Conservation (phyloP, 1,284 basidiomycete species). For the Spongiforma sp. region DNA sequence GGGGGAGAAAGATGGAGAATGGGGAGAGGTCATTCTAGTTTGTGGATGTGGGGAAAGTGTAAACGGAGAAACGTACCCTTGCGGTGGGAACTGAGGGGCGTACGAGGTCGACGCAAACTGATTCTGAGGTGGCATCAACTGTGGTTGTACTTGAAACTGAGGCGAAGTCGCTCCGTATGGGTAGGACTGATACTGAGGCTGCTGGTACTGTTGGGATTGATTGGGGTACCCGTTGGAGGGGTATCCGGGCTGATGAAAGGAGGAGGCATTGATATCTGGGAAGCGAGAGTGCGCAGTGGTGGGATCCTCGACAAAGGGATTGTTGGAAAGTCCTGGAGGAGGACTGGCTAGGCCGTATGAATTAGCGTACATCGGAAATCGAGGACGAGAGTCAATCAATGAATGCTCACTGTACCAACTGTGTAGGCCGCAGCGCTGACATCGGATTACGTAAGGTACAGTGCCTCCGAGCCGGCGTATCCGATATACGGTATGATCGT, state of each 20-base stretch:
- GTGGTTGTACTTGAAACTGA: slow-evolving; percentile 22
- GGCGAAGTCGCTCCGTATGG: slow-evolving; percentile 1
- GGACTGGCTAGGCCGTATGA: slow-evolving; percentile 36
- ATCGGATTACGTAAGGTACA: no score
- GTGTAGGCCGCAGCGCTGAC: no score
- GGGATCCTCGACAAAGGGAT: slow-evolving; percentile 58
- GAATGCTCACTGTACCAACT: not conserved
- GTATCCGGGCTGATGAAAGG: slow-evolving; percentile 33
- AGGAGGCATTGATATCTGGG: slow-evolving; percentile 51
- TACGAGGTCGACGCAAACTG: slow-evolving; percentile 31
- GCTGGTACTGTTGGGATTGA: slow-evolving; percentile 41
- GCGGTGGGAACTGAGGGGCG: slow-evolving; percentile 22
- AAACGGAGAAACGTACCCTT: slow-evolving; percentile 19
- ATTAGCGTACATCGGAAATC: slow-evolving; percentile 46
- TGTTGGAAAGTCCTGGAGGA: slow-evolving; percentile 49
- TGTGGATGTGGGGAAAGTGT: not conserved
- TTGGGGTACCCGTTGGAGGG: slow-evolving; percentile 31
- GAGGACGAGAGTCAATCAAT: slow-evolving; percentile 1
- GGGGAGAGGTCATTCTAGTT: slow-evolving; percentile 8
- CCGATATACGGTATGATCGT: no score
- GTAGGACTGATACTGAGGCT: slow-evolving; percentile 20
- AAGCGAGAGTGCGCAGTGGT: slow-evolving; percentile 52
- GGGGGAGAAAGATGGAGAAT: not conserved
- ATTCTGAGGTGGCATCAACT: slow-evolving; percentile 18
- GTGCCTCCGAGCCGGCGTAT: no score